These are phyloP conservation scores for Graphilbum ipis-grandicollis DNA, from an alignment of 2,329 filamentous ascomycete genomes.

Conservation along the genomic window DNA sequence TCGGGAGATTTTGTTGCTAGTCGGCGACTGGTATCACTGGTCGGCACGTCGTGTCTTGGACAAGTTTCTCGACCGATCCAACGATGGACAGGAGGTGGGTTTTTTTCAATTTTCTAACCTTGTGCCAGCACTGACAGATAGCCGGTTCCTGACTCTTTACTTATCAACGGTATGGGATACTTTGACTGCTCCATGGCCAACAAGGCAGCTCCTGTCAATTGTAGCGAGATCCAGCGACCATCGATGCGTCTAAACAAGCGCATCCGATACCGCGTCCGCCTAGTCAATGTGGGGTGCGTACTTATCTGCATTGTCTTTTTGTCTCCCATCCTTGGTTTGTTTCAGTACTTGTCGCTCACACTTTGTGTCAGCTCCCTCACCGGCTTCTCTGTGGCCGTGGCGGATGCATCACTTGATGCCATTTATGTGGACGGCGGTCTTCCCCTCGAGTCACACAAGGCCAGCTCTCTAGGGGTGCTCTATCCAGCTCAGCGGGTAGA, in stretches of 20 bases:
- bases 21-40: constrained; percentile 44
- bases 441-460: constrained; percentile 2
- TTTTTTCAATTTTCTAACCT: neutral
- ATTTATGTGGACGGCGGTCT: constrained; percentile 12
- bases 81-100: constrained; percentile 5
- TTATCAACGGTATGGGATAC: constrained; percentile 26
- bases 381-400: constrained; percentile 8
- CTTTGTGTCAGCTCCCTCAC: constrained; percentile 10
- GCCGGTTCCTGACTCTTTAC: constrained; percentile 28
- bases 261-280: constrained; percentile 9
- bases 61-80: constrained; percentile 4
- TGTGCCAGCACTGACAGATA: constrained; percentile 8
- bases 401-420: constrained; percentile 7
- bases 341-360: neutral
- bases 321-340: no score
- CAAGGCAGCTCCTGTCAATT: constrained; percentile 25
- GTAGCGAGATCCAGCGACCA: constrained; percentile 12
- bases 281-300: constrained; percentile 11
- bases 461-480: constrained; percentile 9
- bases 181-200: constrained; percentile 28
- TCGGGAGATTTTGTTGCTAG: constrained; percentile 44
- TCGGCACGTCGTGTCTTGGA: constrained; percentile 1
- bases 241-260: constrained; percentile 8
- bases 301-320: neutral
- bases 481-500: constrained; percentile 12